Evolutionary conservation across 495 filamentous ascomycete genomes (phyloP).

Genomic region (Trichoderma virens): DNA sequence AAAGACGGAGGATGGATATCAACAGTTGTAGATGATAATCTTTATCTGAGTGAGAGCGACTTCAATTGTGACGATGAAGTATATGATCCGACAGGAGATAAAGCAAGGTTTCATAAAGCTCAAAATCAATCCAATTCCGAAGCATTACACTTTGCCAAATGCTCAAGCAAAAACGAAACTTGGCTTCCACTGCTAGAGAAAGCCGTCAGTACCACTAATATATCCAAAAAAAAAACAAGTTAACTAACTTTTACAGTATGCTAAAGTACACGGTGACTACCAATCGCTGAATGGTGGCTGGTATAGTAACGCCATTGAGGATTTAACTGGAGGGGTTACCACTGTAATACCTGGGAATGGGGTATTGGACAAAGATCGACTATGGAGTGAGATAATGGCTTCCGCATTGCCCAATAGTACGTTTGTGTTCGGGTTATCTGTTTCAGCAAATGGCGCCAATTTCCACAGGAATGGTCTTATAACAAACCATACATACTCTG

Average conservation of each 20-base stretch:
- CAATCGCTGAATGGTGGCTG: slow-evolving; percentile 63
- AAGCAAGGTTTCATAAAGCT: slow-evolving; percentile 18
- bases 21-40: slow-evolving; percentile 56
- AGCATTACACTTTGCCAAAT: slow-evolving; percentile 66
- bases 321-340: slow-evolving; percentile 71
- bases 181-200: slow-evolving; percentile 79
- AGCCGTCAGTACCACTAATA: no score
- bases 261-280: slow-evolving; percentile 61
- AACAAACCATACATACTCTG: no score
- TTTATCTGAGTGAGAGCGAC: slow-evolving; percentile 22
- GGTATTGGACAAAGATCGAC: no score
- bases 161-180: slow-evolving; percentile 65
- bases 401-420: no score
- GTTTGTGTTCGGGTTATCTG: no score
- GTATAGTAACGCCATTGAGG: slow-evolving; percentile 69
- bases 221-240: no score
- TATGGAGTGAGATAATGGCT: no score
- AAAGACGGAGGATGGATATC: slow-evolving; percentile 75
- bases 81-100: slow-evolving; percentile 31
- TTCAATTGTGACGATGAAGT: slow-evolving; percentile 22
- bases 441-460: no score
- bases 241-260: no score
- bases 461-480: no score
- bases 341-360: no score
- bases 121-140: slow-evolving; percentile 40